A percentile compares a stretch with the other conserved stretches of the same genome.
These are phyloP conservation scores for Penicillium cosmopolitanum DNA, from an alignment of 495 filamentous ascomycete species.

Conservation along the genomic window DNA sequence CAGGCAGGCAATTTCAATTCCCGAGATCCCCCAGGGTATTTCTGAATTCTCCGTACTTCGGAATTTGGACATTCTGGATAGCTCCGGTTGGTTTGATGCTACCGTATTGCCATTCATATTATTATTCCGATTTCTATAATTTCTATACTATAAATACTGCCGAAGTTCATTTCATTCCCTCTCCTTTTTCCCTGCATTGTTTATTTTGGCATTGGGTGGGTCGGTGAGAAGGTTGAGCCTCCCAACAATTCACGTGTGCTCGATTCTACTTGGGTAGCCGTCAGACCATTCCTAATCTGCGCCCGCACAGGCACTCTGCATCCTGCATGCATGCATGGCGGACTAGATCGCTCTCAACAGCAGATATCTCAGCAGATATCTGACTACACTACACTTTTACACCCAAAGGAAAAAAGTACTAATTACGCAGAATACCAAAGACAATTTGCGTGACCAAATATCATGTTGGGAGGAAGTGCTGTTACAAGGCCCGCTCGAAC, in stretches of 20 bases:
- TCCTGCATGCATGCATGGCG: background rate
- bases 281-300: conserved; percentile 30
- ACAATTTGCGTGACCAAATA: conserved; percentile 18
- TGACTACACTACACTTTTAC: no score
- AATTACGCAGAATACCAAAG: background rate
- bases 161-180: background rate
- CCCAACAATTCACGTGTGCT: conserved; percentile 33
- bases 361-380: background rate
- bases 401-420: no score
- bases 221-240: conserved; percentile 33
- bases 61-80: no score
- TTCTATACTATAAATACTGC: background rate
- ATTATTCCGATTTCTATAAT: no score
- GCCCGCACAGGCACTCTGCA: conserved; percentile 2
- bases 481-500: conserved; percentile 55
- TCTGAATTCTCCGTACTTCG: no score
- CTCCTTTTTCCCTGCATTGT: background rate
- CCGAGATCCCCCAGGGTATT: no score
- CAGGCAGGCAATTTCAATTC: no score
- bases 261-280: conserved; percentile 33
- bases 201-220: conserved; percentile 22
- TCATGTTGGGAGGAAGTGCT: conserved; percentile 41
- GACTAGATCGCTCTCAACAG: no score
- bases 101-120: no score
- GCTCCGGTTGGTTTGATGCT: no score